These are phyloP conservation scores for Corymbia citriodora DNA, from an alignment of 441 rosid species.

Conservation along the genomic window DNA sequence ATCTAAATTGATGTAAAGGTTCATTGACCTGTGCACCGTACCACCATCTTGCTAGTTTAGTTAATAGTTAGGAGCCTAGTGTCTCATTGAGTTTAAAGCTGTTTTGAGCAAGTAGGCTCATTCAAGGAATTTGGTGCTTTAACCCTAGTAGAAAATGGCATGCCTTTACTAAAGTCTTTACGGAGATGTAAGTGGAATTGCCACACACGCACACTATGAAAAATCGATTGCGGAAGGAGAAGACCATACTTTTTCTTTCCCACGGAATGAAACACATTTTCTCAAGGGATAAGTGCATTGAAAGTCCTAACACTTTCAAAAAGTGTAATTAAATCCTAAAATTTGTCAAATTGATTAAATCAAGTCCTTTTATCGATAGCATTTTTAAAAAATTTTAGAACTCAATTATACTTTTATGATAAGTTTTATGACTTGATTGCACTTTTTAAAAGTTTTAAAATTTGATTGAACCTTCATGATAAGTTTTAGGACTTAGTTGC, in stretches of 20 bases:
- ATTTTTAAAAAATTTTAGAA: too few species aligned
- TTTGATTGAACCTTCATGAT: too few species aligned
- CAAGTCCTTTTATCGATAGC: too few species aligned
- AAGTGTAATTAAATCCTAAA: too few species aligned
- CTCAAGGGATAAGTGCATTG: too few species aligned
- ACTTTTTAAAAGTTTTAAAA: too few species aligned
- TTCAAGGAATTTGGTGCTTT: background rate
- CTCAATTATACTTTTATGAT: too few species aligned
- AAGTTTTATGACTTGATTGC: too few species aligned
- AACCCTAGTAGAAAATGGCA: background rate
- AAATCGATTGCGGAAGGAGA: rapidly evolving
- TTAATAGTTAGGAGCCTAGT: background rate
- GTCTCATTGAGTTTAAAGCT: background rate
- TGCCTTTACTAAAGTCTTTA: background rate
- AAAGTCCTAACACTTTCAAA: too few species aligned
- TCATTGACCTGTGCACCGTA: background rate
- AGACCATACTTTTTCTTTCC: background rate
- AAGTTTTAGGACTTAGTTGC: too few species aligned
- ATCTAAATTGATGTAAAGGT: background rate
- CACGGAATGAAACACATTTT: too few species aligned
- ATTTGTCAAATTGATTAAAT: too few species aligned
- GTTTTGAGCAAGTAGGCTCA: background rate
- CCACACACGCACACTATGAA: background rate
- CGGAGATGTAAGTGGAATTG: background rate
- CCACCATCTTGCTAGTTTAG: background rate